A percentile compares a stretch with the other conserved stretches of the same genome.
Evolutionary conservation across 2,329 filamentous ascomycete genomes (phyloP).

Genomic region (Aciculosporium take): DNA sequence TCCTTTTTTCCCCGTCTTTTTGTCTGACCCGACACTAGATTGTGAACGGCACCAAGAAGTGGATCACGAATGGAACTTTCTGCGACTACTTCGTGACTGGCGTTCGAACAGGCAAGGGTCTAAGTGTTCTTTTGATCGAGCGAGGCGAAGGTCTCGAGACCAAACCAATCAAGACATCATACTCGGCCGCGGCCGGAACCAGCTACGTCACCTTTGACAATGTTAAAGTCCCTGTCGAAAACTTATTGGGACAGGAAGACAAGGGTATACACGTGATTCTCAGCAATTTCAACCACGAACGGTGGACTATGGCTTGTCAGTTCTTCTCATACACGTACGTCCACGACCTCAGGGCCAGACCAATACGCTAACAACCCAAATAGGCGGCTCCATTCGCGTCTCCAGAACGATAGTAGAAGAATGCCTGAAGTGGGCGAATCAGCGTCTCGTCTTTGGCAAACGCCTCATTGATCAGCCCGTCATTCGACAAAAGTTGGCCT

Average conservation of each 20-base stretch:
- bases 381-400: slow-evolving; percentile 45
- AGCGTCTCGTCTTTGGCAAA: slow-evolving; percentile 73
- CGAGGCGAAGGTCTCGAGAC: slow-evolving; percentile 63
- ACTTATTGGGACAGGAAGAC: slow-evolving; percentile 69
- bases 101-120: slow-evolving; percentile 64
- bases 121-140: slow-evolving; percentile 63
- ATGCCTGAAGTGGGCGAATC: slow-evolving; percentile 78
- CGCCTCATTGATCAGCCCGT: slow-evolving; percentile 70
- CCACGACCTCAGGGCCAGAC: slow-evolving; percentile 1
- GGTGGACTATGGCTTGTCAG: slow-evolving; percentile 59
- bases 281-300: slow-evolving; percentile 80
- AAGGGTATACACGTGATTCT: slow-evolving; percentile 76
- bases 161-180: slow-evolving; percentile 65
- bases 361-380: slow-evolving; percentile 3
- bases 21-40: slow-evolving; percentile 21
- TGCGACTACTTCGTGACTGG: slow-evolving; percentile 73
- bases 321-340: slow-evolving; percentile 5
- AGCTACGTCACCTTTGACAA: slow-evolving; percentile 73
- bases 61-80: slow-evolving; percentile 73
- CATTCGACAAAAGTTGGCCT: slow-evolving; percentile 56
- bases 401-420: slow-evolving; percentile 63
- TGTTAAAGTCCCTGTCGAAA: slow-evolving; percentile 67
- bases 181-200: slow-evolving; percentile 66
- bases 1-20: neutral
- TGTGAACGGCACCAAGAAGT: slow-evolving; percentile 66